A percentile compares a stretch with the other conserved stretches of the same genome.
Evolutionary conservation across 148 eudicot genomes (phyloP).

Genomic region (Drosera capensis): DNA sequence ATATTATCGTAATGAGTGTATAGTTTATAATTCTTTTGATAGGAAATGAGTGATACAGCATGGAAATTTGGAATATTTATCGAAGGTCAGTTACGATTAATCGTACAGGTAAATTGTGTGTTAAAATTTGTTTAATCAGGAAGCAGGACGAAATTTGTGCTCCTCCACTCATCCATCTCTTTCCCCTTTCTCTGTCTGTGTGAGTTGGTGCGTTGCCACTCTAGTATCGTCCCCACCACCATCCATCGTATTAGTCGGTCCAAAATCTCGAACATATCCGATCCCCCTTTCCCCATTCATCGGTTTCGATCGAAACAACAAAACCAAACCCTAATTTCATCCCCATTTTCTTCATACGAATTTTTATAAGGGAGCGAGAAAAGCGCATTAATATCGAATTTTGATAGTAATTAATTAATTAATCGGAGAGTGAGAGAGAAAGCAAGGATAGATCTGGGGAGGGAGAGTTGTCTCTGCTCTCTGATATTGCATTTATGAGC

Average conservation of each 20-base stretch:
- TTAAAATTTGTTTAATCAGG: no score
- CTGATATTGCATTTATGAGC: slow-evolving; percentile 1
- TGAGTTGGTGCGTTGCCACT: neutral
- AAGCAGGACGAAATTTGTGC: slow-evolving; percentile 32
- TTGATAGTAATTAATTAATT: no score
- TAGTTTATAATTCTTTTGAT: no score
- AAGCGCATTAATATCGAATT: no score
- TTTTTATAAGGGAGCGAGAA: no score
- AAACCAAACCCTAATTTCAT: neutral
- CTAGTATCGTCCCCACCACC: neutral
- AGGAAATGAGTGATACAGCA: no score
- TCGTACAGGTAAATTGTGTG: no score
- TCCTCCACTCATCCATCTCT: slow-evolving; percentile 19
- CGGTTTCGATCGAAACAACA: neutral
- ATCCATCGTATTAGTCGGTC: neutral
- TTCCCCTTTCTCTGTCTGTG: slow-evolving; percentile 5
- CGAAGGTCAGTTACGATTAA: no score
- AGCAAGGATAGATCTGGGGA: neutral
- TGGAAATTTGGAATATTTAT: no score
- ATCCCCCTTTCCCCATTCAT: neutral
- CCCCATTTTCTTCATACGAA: no score
- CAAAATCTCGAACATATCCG: neutral
- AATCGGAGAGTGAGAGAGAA: no score
- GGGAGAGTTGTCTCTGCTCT: neutral
- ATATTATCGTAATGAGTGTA: no score